Base-by-base conservation (phyloP, 2,329 filamentous ascomycete genomes). In the Aphanocladium album region DNA sequence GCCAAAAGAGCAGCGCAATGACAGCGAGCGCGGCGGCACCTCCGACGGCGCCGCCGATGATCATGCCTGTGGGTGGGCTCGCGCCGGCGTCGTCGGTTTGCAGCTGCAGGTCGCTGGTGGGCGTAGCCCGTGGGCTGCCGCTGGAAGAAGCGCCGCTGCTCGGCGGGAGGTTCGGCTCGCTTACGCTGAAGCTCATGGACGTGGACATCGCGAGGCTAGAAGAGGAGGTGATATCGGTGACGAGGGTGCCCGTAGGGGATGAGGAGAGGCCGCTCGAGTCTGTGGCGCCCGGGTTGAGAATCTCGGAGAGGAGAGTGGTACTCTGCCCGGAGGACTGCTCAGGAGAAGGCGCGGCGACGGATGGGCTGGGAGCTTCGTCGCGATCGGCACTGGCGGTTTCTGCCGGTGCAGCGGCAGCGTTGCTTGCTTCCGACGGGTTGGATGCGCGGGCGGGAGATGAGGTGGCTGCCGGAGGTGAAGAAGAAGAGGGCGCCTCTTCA, bases 21-120 rank as follows among this genome's bases (percentile, higher is more conserved):
- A 84, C 61, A 3, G 75, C 74, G 39, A 73, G 35, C 17, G 64
- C 71, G 0, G 79, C 76, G 1, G 82, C 67, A 4, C 78, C 78
- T 30, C 82, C 83, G 5, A 83, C 69, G 2, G 83, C 77, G 43
- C 81, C 79, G 11, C 79, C 82, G 1, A 80, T 80, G 47, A 85
- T 75, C 6, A 78, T 77, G 5, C 67, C 67, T 3, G 66, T 70
- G 6, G 69, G 55, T 12, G 65, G 64, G 7, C 47, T 62, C 17
- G 64, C 58, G 19, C 52, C 45, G 11, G 19, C 27, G 35, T 16
- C 27, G 19, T 33, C n/a, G 25, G 27, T 30, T 17, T 59, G 56
- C 35, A 60, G 51, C 35, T 45, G 30, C 5, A 54, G 12, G 21
- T 53, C 46, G 35, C 47, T 35, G 11, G 47, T 33, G 27, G 47